Conservation (phyloP, 768 basidiomycete genomes). For the Favolaschia claudopus region DNA sequence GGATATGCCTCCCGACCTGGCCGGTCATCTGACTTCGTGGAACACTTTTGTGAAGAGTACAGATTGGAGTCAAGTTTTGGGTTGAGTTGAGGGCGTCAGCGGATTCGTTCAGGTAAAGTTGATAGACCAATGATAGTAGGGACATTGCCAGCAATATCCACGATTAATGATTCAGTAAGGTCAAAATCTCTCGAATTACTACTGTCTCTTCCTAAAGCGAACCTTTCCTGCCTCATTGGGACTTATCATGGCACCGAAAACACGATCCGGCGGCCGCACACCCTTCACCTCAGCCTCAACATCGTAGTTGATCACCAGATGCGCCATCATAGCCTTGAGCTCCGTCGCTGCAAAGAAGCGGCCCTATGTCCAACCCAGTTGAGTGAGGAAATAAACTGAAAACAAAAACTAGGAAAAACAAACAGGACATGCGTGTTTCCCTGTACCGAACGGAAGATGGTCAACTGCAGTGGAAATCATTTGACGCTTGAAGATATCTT, state of each 20-base stretch:
- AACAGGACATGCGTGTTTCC: constrained; percentile 30
- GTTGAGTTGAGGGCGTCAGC: no score
- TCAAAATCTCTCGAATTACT: no score
- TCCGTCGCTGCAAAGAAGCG: constrained; percentile 53
- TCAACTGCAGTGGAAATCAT: constrained; percentile 25
- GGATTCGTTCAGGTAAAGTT: no score
- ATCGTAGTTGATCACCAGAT: constrained; percentile 51
- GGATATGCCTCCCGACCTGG: no score
- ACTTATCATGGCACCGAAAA: not conserved
- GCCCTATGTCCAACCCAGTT: constrained; percentile 37
- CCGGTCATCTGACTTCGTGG: no score
- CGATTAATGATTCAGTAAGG: no score
- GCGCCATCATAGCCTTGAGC: constrained; percentile 56
- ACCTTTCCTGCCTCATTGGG: constrained; percentile 5
- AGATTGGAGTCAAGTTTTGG: no score
- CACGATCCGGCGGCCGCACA: constrained; percentile 3
- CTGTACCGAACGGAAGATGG: constrained; percentile 19
- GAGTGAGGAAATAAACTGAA: no score
- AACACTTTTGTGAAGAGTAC: no score
- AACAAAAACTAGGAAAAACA: no score
- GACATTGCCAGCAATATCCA: no score
- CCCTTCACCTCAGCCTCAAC: constrained; percentile 32
- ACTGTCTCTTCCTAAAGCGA: constrained; percentile 13
- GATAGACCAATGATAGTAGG: no score
- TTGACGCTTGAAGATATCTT: constrained; percentile 26